A percentile compares a stretch with the other conserved stretches of the same genome.
These are phyloP conservation scores for Wallacemonas sp. DNA, from an alignment of 208 protist genomes.

Conservation along the genomic window DNA sequence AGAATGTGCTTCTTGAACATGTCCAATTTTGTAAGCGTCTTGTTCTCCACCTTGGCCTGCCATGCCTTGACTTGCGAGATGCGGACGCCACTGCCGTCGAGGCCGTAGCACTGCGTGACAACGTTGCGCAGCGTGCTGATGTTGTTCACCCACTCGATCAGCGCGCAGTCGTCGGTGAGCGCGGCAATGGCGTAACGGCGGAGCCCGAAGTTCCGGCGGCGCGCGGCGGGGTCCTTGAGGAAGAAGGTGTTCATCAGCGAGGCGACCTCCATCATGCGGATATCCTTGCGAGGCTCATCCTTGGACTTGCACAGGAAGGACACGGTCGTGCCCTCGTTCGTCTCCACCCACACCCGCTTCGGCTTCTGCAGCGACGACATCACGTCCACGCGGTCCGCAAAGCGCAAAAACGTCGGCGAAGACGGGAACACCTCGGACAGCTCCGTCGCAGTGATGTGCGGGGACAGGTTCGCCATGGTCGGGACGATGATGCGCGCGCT, in stretches of 20 bases:
- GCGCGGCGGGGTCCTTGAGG: slow-evolving; percentile 69
- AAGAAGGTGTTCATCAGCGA: slow-evolving; percentile 94
- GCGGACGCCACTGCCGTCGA: slow-evolving; percentile 65
- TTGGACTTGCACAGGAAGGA: slow-evolving; percentile 93
- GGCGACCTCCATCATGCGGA: slow-evolving; percentile 96
- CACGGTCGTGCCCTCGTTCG: slow-evolving; percentile 65
- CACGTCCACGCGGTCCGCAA: slow-evolving; percentile 73
- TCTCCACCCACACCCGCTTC: slow-evolving; percentile 88
- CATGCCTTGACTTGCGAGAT: slow-evolving; percentile 71
- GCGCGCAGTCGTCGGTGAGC: slow-evolving; percentile 89
- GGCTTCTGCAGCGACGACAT: slow-evolving; percentile 93
- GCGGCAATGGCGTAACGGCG: slow-evolving; percentile 89
- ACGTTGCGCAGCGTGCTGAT: slow-evolving; percentile 78
- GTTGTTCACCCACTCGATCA: slow-evolving; percentile 97
- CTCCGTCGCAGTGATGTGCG: slow-evolving; percentile 37
- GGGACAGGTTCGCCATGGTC: slow-evolving; percentile 72
- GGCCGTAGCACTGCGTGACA: slow-evolving; percentile 75
- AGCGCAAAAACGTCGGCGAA: slow-evolving; percentile 64
- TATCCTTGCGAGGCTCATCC: slow-evolving; percentile 95
- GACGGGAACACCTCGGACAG: slow-evolving; percentile 48
- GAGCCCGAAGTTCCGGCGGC: slow-evolving; percentile 82
- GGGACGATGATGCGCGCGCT: slow-evolving; percentile 64
- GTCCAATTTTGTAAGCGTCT: slow-evolving; percentile 61
- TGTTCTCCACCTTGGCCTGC: slow-evolving; percentile 61
- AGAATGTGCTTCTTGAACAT: slow-evolving; percentile 84